Evolutionary conservation across 768 basidiomycete genomes (phyloP).

Genomic region (Lyophyllum atratum): DNA sequence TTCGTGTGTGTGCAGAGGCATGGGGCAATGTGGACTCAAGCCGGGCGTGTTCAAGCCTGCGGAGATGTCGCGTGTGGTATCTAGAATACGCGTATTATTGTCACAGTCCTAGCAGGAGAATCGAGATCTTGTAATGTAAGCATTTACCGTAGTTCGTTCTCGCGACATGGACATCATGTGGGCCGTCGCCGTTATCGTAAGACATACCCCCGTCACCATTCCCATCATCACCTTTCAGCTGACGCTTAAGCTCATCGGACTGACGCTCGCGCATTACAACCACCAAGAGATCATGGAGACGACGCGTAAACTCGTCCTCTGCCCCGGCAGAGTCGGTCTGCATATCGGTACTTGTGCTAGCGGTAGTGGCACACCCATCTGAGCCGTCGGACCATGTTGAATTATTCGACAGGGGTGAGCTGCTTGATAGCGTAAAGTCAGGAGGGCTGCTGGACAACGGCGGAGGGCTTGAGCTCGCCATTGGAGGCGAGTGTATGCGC

Average conservation of each 20-base stretch:
- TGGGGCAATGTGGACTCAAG: background rate
- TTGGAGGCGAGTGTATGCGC: background rate
- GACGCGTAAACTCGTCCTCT: background rate
- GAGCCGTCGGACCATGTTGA: background rate
- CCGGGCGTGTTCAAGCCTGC: background rate
- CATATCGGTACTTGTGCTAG: background rate
- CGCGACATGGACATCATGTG: no score
- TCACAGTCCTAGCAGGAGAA: background rate
- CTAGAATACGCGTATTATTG: background rate
- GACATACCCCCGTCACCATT: no score
- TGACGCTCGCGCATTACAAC: background rate
- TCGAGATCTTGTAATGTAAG: no score
- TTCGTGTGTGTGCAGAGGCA: background rate
- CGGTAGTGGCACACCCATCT: background rate
- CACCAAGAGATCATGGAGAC: background rate
- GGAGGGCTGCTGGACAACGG: slow-evolving; percentile 2
- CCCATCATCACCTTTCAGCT: background rate
- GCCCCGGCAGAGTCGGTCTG: background rate
- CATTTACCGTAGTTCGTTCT: background rate
- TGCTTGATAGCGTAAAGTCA: background rate
- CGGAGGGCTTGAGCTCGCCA: slow-evolving; percentile 4
- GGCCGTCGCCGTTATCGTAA: background rate
- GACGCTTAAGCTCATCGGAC: background rate
- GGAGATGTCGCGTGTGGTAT: background rate
- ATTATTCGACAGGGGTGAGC: background rate